Evolutionary conservation across 306 rosid species (phyloP).

Genomic region (Vigna reflexopilosa): DNA sequence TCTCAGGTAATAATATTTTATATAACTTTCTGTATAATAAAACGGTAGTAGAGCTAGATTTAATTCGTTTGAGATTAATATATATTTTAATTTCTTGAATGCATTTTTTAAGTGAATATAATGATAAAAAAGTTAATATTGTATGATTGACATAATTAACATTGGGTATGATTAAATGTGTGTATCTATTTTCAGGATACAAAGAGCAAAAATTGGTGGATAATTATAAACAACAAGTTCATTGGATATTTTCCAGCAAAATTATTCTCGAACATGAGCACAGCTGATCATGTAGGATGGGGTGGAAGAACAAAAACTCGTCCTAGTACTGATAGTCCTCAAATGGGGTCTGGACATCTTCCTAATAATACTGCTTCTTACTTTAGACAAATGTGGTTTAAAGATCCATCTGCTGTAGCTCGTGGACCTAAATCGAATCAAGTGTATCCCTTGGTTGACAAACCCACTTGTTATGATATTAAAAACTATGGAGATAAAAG

Average conservation of each 20-base stretch:
- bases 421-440: background rate
- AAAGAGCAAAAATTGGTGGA: background rate
- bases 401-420: background rate
- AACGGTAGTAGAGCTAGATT: too few relatives aligned
- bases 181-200: background rate
- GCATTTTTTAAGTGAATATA: too few relatives aligned
- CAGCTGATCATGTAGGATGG: constrained; percentile 5
- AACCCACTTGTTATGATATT: background rate
- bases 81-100: too few relatives aligned
- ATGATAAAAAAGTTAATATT: too few relatives aligned
- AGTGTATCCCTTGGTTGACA: background rate
- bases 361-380: background rate
- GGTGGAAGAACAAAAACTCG: constrained; percentile 26
- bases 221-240: accelerated
- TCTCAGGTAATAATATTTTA: background rate
- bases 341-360: constrained; percentile 24
- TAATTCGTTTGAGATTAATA: too few relatives aligned
- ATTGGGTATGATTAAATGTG: background rate
- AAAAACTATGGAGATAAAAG: background rate
- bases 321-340: background rate
- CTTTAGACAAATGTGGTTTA: background rate
- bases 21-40: too few relatives aligned
- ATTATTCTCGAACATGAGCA: background rate
- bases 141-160: too few relatives aligned
- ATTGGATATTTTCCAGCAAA: constrained; percentile 33